Evolutionary conservation across 2,329 filamentous ascomycete genomes (phyloP).

Genomic region (Epichloe amarillans): DNA sequence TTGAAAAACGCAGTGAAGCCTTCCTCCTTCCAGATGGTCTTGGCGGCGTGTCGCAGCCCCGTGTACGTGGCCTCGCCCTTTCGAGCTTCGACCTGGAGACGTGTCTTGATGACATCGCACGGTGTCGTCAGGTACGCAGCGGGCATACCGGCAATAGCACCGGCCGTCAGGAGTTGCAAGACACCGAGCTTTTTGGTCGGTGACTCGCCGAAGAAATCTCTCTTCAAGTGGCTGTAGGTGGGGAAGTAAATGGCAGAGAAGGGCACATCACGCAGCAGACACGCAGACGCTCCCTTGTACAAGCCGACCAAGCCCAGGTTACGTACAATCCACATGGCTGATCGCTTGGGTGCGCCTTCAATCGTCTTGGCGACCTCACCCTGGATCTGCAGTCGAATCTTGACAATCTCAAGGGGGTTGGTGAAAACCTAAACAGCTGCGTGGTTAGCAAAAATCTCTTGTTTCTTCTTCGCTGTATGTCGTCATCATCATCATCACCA

Average conservation of each 20-base stretch:
- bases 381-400: conserved; percentile 95
- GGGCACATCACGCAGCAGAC: conserved; percentile 86
- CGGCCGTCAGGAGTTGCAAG: conserved; percentile 80
- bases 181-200: conserved; percentile 78
- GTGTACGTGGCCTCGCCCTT: conserved; percentile 89
- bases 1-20: conserved; percentile 98
- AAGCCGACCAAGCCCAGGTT: conserved; percentile 88
- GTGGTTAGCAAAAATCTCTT: not conserved
- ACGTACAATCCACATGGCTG: conserved; percentile 93
- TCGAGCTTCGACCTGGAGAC: conserved; percentile 90
- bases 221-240: conserved; percentile 87
- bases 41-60: conserved; percentile 72
- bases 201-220: conserved; percentile 84
- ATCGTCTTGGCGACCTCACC: conserved; percentile 85
- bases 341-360: conserved; percentile 71
- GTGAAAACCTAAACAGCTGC: conserved; percentile 60
- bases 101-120: conserved; percentile 98
- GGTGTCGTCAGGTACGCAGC: conserved; percentile 92
- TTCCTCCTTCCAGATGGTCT: conserved; percentile 76
- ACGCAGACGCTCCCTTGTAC: conserved; percentile 94
- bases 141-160: conserved; percentile 87
- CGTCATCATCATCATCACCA: not conserved
- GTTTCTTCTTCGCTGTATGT: not conserved
- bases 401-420: conserved; percentile 98
- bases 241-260: conserved; percentile 99